Base-by-base conservation (phyloP, 2,329 filamentous ascomycete genomes). In the Cladosporium sp. region DNA sequence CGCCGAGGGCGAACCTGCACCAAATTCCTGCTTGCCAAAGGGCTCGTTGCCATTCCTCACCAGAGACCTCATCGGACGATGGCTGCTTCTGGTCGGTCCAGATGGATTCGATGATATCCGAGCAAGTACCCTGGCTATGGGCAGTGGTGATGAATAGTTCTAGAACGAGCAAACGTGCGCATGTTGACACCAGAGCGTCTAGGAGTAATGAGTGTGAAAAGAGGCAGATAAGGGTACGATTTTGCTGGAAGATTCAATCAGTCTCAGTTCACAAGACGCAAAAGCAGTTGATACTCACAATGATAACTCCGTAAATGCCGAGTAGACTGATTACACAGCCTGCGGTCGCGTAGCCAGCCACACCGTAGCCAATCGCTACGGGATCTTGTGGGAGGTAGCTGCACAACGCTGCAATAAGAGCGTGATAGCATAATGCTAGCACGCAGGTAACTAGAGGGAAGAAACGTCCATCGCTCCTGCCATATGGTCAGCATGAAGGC, bases 21-120 rank as follows among this genome's bases (percentile, higher is more conserved):
- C 62, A 64, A 1, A 51, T 11, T 3, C 56, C 62, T 16, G 62
- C 62, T 51, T 32, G 39, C 54, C 28, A 21, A 3, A 64, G 54
- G 13, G 62, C 46, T 3, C 51, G 28, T 28, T 64, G 62, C 54
- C 54, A 64, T 23, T 59, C 62, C 13, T 28, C 14, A 21, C 54
- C 58, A 21, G 48, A 32, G 4, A 58, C 5, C 13, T 51, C 36
- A 10, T 58, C 62, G 53, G 58, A 46, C n/a, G 56, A 64, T 26
- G 62, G 62, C 43, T 64, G 54, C 34, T 36, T 36, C 25, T 58
- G 62, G 10, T 64, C 62, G 18, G 62, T 53, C 43, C 62, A 64
- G 62, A 64, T 58, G 43, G 62, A 56, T n/a, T 63, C 49, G 48
- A 63, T 54, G 49, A 56, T 63, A 21, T 63, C 60, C 10, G 60